Base-by-base conservation (phyloP, 805 yeast genomes). In the Pichia gijzeniarum region DNA sequence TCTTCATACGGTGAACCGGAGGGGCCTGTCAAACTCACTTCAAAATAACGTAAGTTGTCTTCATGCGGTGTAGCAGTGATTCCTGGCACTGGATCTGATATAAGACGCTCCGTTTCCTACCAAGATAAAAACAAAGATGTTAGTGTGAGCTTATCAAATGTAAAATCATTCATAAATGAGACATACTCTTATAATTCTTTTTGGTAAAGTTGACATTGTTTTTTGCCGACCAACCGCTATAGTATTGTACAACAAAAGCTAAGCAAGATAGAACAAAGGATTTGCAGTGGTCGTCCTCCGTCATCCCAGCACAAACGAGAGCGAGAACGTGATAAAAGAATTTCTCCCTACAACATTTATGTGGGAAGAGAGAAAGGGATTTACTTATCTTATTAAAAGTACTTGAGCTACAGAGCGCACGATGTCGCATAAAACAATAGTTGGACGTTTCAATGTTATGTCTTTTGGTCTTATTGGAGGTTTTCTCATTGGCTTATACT, bases 41-140 rank as follows among this genome's bases (percentile, higher is more conserved):
- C 86, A 59, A 93, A 93, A 63, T 91, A 88, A 54, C 99, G 78
- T 53, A 93, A 71, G 64, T 93, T 93, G 52, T 90, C 96, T 47
- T 91, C 98, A 48, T 86, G 95, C 6, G 99, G 99, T 25, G 72
- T 76, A 2, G 98, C 99, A 0, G 82, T 76, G 56, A 93, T 93
- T 2, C 98, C 99, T 4, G 96, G 95, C 1, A 91, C 98, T 1
- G 99, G 98, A 57, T 93, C 99, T 33, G 88, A 81, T 20, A 83
- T 83, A 35, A 93, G 71, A 51, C 96, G 74, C 61, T 93, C 96
- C 10, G 98, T 91, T 68, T 93, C 99, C 82, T 80, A 35, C 4
- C n/a, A 1, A 28, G n/a, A 16, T 21, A 21, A 28, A n/a, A 16
- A 21, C 35, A n/a, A 27, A 9, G 10, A 17, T 41, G 32, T n/a